Base-by-base conservation (phyloP, 345 rosid genomes). In the Sisymbrium altissimum region DNA sequence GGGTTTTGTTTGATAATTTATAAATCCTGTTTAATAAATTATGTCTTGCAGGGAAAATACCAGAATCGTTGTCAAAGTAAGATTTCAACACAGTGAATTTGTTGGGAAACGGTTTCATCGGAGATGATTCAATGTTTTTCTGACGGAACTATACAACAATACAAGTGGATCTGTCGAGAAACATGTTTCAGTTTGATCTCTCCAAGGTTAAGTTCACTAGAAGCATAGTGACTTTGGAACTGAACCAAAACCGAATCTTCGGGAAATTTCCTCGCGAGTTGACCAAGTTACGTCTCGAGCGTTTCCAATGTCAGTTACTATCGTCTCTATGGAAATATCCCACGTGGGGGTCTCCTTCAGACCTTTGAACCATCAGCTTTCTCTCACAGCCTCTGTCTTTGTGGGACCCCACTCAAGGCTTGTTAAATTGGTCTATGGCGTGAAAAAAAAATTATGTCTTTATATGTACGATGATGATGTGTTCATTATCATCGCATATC, bases 321-420 rank as follows among this genome's bases (percentile, higher is more conserved):
- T 62, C 75, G 80, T 56, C 75, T 93, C 40, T 89, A 94, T 30
- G 94, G 97, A 1, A 54, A 76, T 63, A 89, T 93, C 40, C 94
- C 97, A 0, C 81, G 64, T 2, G 97, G 93, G 4, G 96, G 96
- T 40, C 29, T 39, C 61, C 65, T 90, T 78, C 93, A 90, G 86
- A 85, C 79, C 11, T 82, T 89, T 43, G 92, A 78, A 64, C 62
- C 69, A 50, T 62, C 80, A 6, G 39, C 75, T 0, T 90, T 82
- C 54, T 79, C 89, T 75, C 91, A 89, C 49, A 90, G 87, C 58
- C 64, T 77, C 40, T 93, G 98, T 81, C 76, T 93, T 80, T 93
- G 97, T 67, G 98, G 97, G 3, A 19, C 83, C 19, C 98, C 96
- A 0, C 93, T 93, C 55, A 61, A 64, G 3, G 65, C 69, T 74